These are phyloP conservation scores for Nigrospora osmanthi DNA, from an alignment of 2,329 filamentous ascomycete species.

Conservation along the genomic window DNA sequence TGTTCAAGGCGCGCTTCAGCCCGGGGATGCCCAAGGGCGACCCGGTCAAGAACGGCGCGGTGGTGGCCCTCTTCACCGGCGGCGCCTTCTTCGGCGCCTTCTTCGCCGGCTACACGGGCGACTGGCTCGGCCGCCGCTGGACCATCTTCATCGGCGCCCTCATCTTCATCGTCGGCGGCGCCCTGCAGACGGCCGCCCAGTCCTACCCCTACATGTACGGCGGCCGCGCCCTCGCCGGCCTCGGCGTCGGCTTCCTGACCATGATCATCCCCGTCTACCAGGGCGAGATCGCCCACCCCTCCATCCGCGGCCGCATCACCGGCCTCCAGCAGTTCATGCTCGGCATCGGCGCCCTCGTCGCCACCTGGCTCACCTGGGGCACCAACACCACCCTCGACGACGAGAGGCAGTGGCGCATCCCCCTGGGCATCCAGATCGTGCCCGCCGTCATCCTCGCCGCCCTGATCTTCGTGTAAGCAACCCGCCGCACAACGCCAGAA, in stretches of 20 bases:
- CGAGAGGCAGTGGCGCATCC: constrained; percentile 41
- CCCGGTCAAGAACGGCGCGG: constrained; percentile 42
- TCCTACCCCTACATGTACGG: constrained; percentile 55
- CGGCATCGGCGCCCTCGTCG: constrained; percentile 64
- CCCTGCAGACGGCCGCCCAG: constrained; percentile 62
- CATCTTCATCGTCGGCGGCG: constrained; percentile 65
- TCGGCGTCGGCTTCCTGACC: constrained; percentile 42
- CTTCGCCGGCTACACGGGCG: constrained; percentile 50
- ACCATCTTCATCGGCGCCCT: constrained; percentile 67
- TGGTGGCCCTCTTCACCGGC: constrained; percentile 73
- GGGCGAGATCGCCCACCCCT: constrained; percentile 70
- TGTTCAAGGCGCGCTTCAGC: constrained; percentile 32
- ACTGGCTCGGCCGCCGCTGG: constrained; percentile 50
- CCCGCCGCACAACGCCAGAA: not conserved
- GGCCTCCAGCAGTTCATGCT: constrained; percentile 78
- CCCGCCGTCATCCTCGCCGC: constrained; percentile 57
- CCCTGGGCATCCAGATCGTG: constrained; percentile 62
- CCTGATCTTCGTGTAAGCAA: constrained; percentile 48
- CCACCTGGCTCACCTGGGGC: constrained; percentile 68
- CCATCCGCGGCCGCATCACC: constrained; percentile 68
- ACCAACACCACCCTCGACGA: constrained; percentile 20
- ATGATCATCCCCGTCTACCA: constrained; percentile 58
- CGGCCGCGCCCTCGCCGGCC: constrained; percentile 61
- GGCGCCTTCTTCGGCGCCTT: constrained; percentile 55
- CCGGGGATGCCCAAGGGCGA: constrained; percentile 9